phyloP scores from a whole-genome alignment of 2,329 filamentous ascomycete genomes.

The Talaromyces amestolkiae region DNA sequence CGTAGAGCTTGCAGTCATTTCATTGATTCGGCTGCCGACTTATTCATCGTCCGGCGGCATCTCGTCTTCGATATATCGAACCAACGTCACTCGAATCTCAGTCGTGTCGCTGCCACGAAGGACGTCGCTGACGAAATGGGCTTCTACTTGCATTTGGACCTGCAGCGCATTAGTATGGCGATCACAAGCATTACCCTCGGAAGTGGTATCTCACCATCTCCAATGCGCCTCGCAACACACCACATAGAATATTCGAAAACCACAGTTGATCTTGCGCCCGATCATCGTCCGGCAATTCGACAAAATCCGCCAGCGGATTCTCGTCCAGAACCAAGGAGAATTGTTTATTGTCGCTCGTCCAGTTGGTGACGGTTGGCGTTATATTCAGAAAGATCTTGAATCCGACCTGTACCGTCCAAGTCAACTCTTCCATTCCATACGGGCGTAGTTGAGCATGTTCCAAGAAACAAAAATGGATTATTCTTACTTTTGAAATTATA shows the following conservation, averaged over 20 bases:
- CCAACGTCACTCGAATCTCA: slow-evolving; percentile 89
- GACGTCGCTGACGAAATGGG: slow-evolving; percentile 92
- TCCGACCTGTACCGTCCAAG: slow-evolving; percentile 64
- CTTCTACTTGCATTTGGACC: slow-evolving; percentile 97
- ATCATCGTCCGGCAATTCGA: slow-evolving; percentile 93
- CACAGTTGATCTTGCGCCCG: slow-evolving; percentile 93
- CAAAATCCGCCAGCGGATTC: slow-evolving; percentile 94
- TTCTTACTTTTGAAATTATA: slow-evolving; percentile 79
- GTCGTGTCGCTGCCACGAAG: slow-evolving; percentile 92
- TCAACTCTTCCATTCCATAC: neutral
- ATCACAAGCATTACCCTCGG: neutral
- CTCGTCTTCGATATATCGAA: slow-evolving; percentile 96
- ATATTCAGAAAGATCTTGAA: slow-evolving; percentile 99
- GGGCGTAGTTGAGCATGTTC: neutral
- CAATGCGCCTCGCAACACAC: slow-evolving; percentile 81
- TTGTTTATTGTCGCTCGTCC: slow-evolving; percentile 93
- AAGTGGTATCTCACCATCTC: slow-evolving; percentile 71
- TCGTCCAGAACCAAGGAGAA: slow-evolving; percentile 97
- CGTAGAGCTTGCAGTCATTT: neutral
- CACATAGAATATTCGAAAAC: slow-evolving; percentile 97
- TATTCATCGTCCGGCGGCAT: slow-evolving; percentile 94
- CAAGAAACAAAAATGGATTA: neutral
- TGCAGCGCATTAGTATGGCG: slow-evolving; percentile 28
- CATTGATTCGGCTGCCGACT: slow-evolving; percentile 23
- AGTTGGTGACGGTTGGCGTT: slow-evolving; percentile 88